Evolutionary conservation across 2,329 filamentous ascomycete species (phyloP), one percentile per base, ranked within the genome.

Genomic region (Hymenoscyphus occultus): DNA sequence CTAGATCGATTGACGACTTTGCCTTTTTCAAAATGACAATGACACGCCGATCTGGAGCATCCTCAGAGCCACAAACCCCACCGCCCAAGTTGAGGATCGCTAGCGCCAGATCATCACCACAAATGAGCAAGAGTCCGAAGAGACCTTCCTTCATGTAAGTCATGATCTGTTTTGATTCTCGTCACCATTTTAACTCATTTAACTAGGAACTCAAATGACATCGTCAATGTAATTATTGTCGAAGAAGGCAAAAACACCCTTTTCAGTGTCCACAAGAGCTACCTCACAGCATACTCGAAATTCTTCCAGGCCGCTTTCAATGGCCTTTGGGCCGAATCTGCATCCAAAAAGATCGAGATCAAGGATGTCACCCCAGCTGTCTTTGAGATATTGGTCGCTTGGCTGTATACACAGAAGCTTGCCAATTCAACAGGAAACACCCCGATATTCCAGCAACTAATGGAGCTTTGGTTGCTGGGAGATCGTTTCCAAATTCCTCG

Each of bases 301-400:
- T 70, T 59, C 39, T 70, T 71, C 39, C 45, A 59, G 10, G 61
- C 62, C 3, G 60, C 67, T 3, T 60, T 68, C 5, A 56, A 61
- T 4, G 61, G 63, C 12, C 10, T 16, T 12, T 68, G 61, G n/a
- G 2, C 31, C 5, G 66, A 66, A 39, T 39, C 22, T 19, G 14
- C 3, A 40, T 39, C 35, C 16, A 13, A 9, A 9, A 28, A 42
- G n/a, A 28, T 63, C 19, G n/a, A 58, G 14, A 35, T 63, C 14
- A 16, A 32, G 3, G 39, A 58, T 59, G 16, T 48, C 5, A 13
- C 10, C 31, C 54, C 56, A 9, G n/a, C 4, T 7, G 6, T 35
- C 5, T 58, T 63, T 35, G n/a, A 57, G 7, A 19, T 58, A 2
- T 58, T 58, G 9, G 12, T 59, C 1, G 35, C 39, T 9, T 63